Conservation (phyloP, 2,329 filamentous ascomycete genomes). For the Beauveria sp. region DNA sequence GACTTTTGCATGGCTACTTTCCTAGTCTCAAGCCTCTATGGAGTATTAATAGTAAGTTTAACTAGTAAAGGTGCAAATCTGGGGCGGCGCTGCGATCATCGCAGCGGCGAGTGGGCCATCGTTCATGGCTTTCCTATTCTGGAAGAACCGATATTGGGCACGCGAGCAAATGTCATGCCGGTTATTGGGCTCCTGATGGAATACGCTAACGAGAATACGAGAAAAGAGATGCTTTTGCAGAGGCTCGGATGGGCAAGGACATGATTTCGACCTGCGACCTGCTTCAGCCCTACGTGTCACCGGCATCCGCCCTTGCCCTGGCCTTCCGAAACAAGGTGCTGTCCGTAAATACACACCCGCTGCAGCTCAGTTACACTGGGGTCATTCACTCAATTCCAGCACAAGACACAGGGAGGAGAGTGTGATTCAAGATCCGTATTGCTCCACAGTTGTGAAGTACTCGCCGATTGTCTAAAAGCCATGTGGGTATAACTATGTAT, state of each 20-base stretch:
- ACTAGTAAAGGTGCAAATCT: not conserved
- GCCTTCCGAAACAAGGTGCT: not conserved
- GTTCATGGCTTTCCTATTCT: slow-evolving; percentile 1
- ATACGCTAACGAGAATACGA: not conserved
- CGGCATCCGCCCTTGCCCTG: not conserved
- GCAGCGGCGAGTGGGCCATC: not conserved
- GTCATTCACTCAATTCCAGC: not conserved
- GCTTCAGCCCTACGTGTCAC: not conserved
- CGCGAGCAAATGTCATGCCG: not conserved
- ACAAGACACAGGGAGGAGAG: not conserved
- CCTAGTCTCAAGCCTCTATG: no score
- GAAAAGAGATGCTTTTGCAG: not conserved
- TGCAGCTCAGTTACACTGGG: not conserved
- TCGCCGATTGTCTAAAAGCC: not conserved
- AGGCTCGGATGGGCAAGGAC: not conserved
- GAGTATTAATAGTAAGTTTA: no score
- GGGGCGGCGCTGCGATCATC: not conserved
- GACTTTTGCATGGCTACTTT: not conserved
- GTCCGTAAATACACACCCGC: not conserved
- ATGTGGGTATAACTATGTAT: not conserved
- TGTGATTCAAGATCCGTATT: not conserved
- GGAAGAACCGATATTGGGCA: not conserved
- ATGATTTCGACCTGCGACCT: not conserved
- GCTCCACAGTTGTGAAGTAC: not conserved
- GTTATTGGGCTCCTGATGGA: not conserved